phyloP scores from a whole-genome alignment of 2,329 filamentous ascomycete species.

The Byssothecium circinans region DNA sequence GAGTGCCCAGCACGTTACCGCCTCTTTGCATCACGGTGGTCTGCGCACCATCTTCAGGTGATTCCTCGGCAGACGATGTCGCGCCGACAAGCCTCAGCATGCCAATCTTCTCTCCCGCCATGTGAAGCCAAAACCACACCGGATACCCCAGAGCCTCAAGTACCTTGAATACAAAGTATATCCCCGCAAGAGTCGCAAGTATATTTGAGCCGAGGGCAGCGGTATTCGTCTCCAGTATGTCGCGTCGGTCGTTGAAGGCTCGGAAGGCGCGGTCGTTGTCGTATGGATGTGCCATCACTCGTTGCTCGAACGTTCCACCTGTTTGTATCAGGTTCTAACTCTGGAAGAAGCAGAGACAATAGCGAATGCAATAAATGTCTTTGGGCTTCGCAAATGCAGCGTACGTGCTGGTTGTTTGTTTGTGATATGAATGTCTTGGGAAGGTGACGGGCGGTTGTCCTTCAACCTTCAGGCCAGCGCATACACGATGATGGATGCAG shows the following conservation, averaged over 20 bases:
- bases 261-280: slow-evolving; percentile 6
- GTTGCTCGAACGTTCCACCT: not conserved
- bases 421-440: not conserved
- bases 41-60: slow-evolving; percentile 9
- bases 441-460: not conserved
- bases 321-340: not conserved
- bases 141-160: slow-evolving; percentile 35
- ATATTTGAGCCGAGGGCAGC: slow-evolving; percentile 18
- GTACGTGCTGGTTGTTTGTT: not conserved
- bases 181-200: slow-evolving; percentile 22
- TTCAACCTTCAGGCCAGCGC: slow-evolving; percentile 41
- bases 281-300: slow-evolving; percentile 6
- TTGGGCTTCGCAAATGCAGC: too few species aligned
- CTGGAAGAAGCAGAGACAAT: not conserved
- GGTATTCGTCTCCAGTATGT: slow-evolving; percentile 9
- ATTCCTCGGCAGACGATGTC: slow-evolving; percentile 6
- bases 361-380: not conserved
- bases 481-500: slow-evolving; percentile 26
- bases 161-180: slow-evolving; percentile 32
- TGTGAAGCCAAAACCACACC: slow-evolving; percentile 54
- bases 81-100: slow-evolving; percentile 9
- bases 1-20: slow-evolving; percentile 29
- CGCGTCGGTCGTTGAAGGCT: slow-evolving; percentile 11
- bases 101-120: slow-evolving; percentile 22
- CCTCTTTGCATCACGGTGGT: slow-evolving; percentile 23